These are phyloP conservation scores for Colletotrichum higginsianum DNA, from an alignment of 2,329 filamentous ascomycete species.

Conservation along the genomic window DNA sequence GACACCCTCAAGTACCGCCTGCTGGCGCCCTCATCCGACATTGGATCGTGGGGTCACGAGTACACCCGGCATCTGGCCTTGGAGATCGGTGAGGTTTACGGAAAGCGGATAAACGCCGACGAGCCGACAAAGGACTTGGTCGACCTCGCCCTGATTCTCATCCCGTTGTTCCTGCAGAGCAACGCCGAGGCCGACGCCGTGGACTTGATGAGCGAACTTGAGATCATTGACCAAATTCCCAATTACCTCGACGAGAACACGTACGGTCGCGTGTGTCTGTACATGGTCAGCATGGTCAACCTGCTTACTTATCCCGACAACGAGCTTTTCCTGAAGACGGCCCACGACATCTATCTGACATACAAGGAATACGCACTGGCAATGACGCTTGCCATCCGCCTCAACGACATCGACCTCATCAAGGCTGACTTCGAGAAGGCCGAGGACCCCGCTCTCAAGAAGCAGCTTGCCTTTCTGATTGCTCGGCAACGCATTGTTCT, in stretches of 20 bases:
- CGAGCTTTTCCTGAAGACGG: constrained; percentile 92
- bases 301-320: constrained; percentile 98
- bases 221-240: constrained; percentile 94
- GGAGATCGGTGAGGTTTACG: constrained; percentile 96
- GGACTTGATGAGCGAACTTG: constrained; percentile 95
- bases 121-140: constrained; percentile 87
- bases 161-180: constrained; percentile 96
- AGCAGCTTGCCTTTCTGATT: constrained; percentile 94
- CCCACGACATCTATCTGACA: constrained; percentile 92
- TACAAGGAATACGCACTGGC: constrained; percentile 96
- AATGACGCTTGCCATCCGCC: constrained; percentile 91
- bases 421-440: constrained; percentile 85
- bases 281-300: constrained; percentile 99
- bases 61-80: constrained; percentile 96
- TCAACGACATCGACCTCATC: constrained; percentile 91
- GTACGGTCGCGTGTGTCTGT: constrained; percentile 92
- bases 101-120: constrained; percentile 87
- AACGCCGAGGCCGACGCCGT: constrained; percentile 99
- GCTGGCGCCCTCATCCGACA: constrained; percentile 89
- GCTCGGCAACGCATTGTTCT: constrained; percentile 92
- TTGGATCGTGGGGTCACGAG: constrained; percentile 98
- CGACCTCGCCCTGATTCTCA: constrained; percentile 85
- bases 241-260: constrained; percentile 95
- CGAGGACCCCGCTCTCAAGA: constrained; percentile 85
- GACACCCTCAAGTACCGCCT: constrained; percentile 97